Evolutionary conservation across 495 filamentous ascomycete genomes (phyloP).

Genomic region (Trichoderma reesei): DNA sequence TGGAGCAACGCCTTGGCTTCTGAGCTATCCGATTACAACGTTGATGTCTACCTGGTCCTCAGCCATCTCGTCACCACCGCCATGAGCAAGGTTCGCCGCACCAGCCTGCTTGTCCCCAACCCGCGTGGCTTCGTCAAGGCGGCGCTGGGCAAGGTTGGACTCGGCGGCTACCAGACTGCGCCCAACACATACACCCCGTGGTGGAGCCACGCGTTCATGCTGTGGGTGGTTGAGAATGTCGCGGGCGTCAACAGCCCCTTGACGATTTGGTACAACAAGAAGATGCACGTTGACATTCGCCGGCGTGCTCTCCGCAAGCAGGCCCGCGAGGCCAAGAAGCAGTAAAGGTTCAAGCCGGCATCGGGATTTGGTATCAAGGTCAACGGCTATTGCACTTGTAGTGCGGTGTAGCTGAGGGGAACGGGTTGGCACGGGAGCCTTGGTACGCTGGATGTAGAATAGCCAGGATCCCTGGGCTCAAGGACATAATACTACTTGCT

Average conservation of each 20-base stretch:
- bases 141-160: constrained; percentile 71
- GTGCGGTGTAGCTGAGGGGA: too few species aligned
- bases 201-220: constrained; percentile 83
- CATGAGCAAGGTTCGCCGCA: constrained; percentile 86
- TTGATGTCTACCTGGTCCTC: constrained; percentile 78
- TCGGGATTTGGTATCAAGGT: background rate
- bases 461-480: too few species aligned
- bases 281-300: constrained; percentile 79
- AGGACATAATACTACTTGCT: too few species aligned
- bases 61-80: constrained; percentile 87
- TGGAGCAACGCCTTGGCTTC: constrained; percentile 83
- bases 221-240: constrained; percentile 69
- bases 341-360: constrained; percentile 12
- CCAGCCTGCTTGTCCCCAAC: constrained; percentile 66
- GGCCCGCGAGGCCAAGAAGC: constrained; percentile 68
- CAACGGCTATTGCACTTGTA: too few species aligned
- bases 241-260: constrained; percentile 54
- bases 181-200: constrained; percentile 81
- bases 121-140: constrained; percentile 73
- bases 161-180: constrained; percentile 61
- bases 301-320: constrained; percentile 82
- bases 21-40: constrained; percentile 68
- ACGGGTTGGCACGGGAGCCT: too few species aligned
- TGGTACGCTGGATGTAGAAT: too few species aligned
- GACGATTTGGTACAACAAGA: constrained; percentile 57